Conservation (phyloP, 768 basidiomycete genomes). For the Mycena albidolilacea region DNA sequence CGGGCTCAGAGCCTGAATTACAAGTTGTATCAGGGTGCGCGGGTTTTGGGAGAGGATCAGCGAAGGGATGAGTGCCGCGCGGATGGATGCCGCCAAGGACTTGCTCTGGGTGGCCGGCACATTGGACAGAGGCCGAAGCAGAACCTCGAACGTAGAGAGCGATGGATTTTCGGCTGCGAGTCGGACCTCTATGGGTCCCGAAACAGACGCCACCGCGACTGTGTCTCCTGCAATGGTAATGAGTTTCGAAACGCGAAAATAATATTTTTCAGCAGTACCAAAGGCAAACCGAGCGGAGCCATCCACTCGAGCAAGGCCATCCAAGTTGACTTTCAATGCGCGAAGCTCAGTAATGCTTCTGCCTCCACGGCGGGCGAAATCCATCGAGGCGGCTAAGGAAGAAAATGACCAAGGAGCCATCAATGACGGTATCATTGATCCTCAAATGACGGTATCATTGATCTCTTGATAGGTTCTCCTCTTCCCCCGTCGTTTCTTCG, state of each 20-base stretch:
- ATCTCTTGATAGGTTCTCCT: too few relatives aligned
- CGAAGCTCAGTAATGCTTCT: slow-evolving; percentile 54
- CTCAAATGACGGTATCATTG: too few relatives aligned
- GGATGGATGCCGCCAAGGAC: slow-evolving; percentile 66
- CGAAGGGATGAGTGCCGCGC: slow-evolving; percentile 49
- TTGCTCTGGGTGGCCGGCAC: slow-evolving; percentile 82
- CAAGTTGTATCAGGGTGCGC: slow-evolving; percentile 83
- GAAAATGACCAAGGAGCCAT: not conserved
- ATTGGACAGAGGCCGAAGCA: slow-evolving; percentile 76
- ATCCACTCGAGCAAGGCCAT: slow-evolving; percentile 78
- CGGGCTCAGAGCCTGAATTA: slow-evolving; percentile 71
- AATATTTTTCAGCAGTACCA: slow-evolving; percentile 52
- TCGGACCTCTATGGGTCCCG: slow-evolving; percentile 82
- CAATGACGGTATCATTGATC: too few relatives aligned
- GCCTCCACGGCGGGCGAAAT: slow-evolving; percentile 52
- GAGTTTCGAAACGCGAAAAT: slow-evolving; percentile 25
- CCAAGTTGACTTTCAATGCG: slow-evolving; percentile 63
- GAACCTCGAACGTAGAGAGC: slow-evolving; percentile 82
- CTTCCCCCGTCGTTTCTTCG: too few relatives aligned
- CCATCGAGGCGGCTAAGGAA: slow-evolving; percentile 18
- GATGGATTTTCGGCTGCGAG: slow-evolving; percentile 78
- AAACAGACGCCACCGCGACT: slow-evolving; percentile 77
- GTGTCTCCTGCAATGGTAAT: slow-evolving; percentile 48
- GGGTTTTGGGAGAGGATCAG: slow-evolving; percentile 80
- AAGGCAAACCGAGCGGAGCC: slow-evolving; percentile 83